Base-by-base conservation (phyloP, 805 yeast species). In the Jamesozyma spencerorum region DNA sequence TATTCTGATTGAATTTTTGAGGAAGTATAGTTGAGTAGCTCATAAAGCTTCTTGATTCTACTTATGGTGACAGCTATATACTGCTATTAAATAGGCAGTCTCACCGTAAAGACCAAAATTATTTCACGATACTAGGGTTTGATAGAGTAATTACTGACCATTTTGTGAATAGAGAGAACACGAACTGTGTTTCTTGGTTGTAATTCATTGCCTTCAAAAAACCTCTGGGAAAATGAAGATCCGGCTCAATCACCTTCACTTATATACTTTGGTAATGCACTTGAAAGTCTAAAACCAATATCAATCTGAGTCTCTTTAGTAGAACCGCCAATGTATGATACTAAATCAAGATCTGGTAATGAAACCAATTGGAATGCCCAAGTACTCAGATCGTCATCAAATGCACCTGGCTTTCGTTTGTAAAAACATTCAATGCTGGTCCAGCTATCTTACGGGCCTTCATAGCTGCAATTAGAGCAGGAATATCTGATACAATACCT, bases 151-250 rank as follows among this genome's bases (percentile, higher is more conserved):
- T 90, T 87, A 74, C 92, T 90, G 56, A 90, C 97, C 31, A 95
- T 85, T 64, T 83, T 90, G 70, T 90, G 97, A 57, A 88, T 83
- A 68, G 90, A 92, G 55, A 92, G 72, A 31, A 92, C 94, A 69
- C 97, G 85, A 51, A 88, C 96, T 40, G 79, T 74, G 60, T 81
- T 58, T 82, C 80, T 63, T 85, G 94, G 58, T 84, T 94, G 63
- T 81, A 73, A 55, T 86, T 84, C 49, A 85, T 70, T 27, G 86
- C 81, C 69, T 96, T 83, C 54, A 90, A 73, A 18, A 68, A 48
- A 90, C 97, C 70, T 92, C 97, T 55, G 98, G 98, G 92, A 92
- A 88, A 75, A 92, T 90, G 44, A 90, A 4, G 97, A 88, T 56
- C 96, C 97, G 36, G 75, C 75, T 12, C 97, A 84, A 55, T 79